phyloP scores from a whole-genome alignment of 2,329 filamentous ascomycete species.

The Macrophomina pseudophaseolina region DNA sequence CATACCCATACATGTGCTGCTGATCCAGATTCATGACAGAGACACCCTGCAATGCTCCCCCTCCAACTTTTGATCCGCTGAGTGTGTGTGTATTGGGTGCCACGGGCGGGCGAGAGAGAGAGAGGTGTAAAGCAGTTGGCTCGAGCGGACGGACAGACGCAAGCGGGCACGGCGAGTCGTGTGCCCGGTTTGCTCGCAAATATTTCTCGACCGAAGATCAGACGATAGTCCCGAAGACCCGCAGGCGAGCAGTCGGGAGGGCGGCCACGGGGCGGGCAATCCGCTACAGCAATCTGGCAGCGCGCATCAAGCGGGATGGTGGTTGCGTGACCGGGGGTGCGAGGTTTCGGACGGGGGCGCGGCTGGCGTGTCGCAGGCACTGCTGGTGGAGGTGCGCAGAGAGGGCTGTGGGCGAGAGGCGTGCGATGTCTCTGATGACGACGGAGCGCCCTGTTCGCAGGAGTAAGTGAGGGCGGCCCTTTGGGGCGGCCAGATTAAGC shows the following conservation, averaged over 20 bases:
- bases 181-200: slow-evolving; percentile 3
- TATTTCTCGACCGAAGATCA: slow-evolving; percentile 22
- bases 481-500: slow-evolving; percentile 3
- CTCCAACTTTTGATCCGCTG: not conserved
- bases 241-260: slow-evolving; percentile 15
- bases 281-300: slow-evolving; percentile 6
- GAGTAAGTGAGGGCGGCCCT: slow-evolving; percentile 26
- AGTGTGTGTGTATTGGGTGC: slow-evolving; percentile 2
- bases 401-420: not conserved
- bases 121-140: not conserved
- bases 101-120: not conserved
- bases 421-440: slow-evolving; percentile 19
- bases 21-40: slow-evolving; percentile 28
- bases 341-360: slow-evolving; percentile 7
- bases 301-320: slow-evolving; percentile 17
- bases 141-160: not conserved
- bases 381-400: not conserved
- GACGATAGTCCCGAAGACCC: not conserved
- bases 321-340: not conserved
- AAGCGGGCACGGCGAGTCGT: slow-evolving; percentile 4
- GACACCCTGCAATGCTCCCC: slow-evolving; percentile 21
- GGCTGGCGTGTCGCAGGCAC: slow-evolving; percentile 15
- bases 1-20: slow-evolving; percentile 27
- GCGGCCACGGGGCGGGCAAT: slow-evolving; percentile 9
- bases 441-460: slow-evolving; percentile 22